A percentile compares a stretch with the other conserved stretches of the same genome.
Conservation (phyloP, 805 yeast species). For the Candida ovalis region DNA sequence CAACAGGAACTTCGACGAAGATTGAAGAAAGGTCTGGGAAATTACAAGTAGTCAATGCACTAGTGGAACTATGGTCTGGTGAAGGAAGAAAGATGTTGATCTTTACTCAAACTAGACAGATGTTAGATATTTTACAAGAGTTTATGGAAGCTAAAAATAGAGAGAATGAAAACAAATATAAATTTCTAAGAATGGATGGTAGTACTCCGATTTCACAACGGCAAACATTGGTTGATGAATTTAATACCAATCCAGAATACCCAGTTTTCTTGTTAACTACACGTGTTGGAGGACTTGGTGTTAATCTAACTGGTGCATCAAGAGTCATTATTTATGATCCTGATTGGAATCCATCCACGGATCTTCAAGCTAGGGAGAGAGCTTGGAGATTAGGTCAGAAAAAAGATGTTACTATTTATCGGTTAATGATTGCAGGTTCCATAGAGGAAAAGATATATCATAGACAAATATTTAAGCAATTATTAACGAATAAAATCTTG, state of each 20-base stretch:
- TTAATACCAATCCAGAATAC: constrained; percentile 58
- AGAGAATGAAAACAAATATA: constrained; percentile 28
- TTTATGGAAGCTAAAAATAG: constrained; percentile 46
- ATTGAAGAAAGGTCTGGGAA: constrained; percentile 72
- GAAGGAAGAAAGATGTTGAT: constrained; percentile 77
- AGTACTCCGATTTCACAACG: constrained; percentile 75
- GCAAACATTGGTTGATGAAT: constrained; percentile 76
- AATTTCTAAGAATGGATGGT: constrained; percentile 89
- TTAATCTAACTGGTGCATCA: constrained; percentile 91
- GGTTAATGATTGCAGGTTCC: constrained; percentile 91
- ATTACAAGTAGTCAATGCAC: constrained; percentile 78
- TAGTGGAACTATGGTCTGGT: constrained; percentile 69
- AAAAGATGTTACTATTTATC: constrained; percentile 82
- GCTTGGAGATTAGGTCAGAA: constrained; percentile 98
- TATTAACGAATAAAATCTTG: constrained; percentile 85
- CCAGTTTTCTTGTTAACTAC: constrained; percentile 82
- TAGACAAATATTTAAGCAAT: constrained; percentile 93
- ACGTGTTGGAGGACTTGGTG: constrained; percentile 94
- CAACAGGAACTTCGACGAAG: constrained; percentile 9
- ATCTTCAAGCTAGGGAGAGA: constrained; percentile 92
- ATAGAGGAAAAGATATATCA: constrained; percentile 97
- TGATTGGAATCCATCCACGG: constrained; percentile 98
- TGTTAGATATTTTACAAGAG: constrained; percentile 81
- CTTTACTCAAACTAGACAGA: constrained; percentile 92
- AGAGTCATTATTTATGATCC: constrained; percentile 94